Conservation (phyloP, 192 early-diverging fungal species). For the Neocallimastix lanati region DNA sequence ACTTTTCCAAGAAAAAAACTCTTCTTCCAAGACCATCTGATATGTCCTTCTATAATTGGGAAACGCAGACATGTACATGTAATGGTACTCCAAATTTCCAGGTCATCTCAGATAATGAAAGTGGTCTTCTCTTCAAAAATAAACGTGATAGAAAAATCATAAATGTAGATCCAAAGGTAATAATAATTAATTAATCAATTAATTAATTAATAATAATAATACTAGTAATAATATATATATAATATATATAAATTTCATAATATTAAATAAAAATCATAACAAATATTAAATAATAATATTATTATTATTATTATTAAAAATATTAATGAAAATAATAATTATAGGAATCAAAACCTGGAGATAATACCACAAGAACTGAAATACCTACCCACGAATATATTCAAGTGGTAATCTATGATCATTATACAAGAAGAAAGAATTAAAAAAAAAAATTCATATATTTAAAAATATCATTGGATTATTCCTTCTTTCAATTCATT, state of each 20-base stretch:
- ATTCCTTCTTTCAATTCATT: too few relatives aligned
- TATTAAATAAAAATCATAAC: too few relatives aligned
- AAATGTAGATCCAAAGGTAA: slow-evolving; percentile 40
- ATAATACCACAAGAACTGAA: slow-evolving; percentile 32
- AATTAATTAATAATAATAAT: too few relatives aligned
- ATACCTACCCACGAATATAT: slow-evolving; percentile 31
- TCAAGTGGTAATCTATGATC: slow-evolving; percentile 46
- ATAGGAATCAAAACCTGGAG: slow-evolving; percentile 29
- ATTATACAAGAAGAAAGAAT: slow-evolving; percentile 33
- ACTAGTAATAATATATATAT: too few relatives aligned
- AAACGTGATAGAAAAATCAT: slow-evolving; percentile 46
- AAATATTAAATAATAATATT: too few relatives aligned
- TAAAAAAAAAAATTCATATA: background rate
- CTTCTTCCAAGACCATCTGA: slow-evolving; percentile 30
- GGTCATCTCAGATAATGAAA: slow-evolving; percentile 47
- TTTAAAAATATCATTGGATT: too few relatives aligned
- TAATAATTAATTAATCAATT: too few relatives aligned
- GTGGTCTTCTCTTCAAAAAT: slow-evolving; percentile 42
- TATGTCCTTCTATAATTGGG: slow-evolving; percentile 50
- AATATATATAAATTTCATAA: too few relatives aligned
- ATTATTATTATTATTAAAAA: too few relatives aligned
- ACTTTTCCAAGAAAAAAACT: slow-evolving; percentile 19
- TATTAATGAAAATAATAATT: too few relatives aligned
- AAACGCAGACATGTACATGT: slow-evolving; percentile 40
- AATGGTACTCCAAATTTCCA: slow-evolving; percentile 47